A percentile compares a stretch with the other conserved stretches of the same genome.
phyloP scores from a whole-genome alignment of 768 basidiomycete genomes.

The Daedaleopsis sinensis region DNA sequence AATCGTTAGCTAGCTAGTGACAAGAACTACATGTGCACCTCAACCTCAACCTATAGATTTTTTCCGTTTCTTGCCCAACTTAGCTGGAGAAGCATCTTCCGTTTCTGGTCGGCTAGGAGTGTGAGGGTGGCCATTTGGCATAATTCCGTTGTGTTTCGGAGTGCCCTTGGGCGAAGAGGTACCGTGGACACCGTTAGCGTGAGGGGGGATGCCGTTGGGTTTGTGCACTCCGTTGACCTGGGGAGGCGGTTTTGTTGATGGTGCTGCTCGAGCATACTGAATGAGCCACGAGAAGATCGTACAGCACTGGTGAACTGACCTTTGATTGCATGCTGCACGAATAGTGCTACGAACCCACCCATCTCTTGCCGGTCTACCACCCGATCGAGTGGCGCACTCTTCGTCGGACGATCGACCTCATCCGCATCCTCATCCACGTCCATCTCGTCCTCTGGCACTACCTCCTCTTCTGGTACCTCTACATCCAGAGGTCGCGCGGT shows the following conservation, averaged over 20 bases:
- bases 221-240: conserved; percentile 21
- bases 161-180: conserved; percentile 14
- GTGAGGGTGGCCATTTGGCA: conserved; percentile 7
- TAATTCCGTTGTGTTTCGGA: conserved; percentile 13
- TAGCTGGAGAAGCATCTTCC: conserved; percentile 23
- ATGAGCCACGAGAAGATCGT: background rate
- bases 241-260: conserved; percentile 5
- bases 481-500: conserved; percentile 30
- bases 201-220: conserved; percentile 15
- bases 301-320: conserved; percentile 28
- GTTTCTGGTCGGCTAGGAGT: conserved; percentile 13
- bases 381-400: conserved; percentile 33
- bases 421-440: conserved; percentile 34
- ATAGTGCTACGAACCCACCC: conserved; percentile 60
- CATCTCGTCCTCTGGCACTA: conserved; percentile 23
- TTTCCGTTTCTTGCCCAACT: conserved; percentile 59
- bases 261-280: conserved; percentile 1
- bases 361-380: conserved; percentile 60
- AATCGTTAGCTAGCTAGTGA: conserved; percentile 1
- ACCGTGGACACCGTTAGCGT: conserved; percentile 12
- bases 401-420: conserved; percentile 13
- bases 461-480: conserved; percentile 15
- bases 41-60: conserved; percentile 40
- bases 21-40: background rate
- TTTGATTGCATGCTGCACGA: conserved; percentile 53